phyloP scores from a whole-genome alignment of 1,139 yeast species.

The Candida sanyaensis region DNA sequence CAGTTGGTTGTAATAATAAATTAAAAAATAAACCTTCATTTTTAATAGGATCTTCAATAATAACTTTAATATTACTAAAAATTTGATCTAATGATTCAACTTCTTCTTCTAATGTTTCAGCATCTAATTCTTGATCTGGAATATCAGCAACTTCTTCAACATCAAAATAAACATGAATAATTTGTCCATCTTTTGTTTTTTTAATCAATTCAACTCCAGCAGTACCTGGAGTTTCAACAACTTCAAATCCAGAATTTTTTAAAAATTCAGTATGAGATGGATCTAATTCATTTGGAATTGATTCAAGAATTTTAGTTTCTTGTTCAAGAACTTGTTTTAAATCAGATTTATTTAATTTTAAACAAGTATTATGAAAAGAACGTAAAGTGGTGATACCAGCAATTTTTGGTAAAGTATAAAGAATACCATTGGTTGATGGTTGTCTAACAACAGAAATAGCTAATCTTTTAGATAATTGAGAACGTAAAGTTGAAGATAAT shows the following conservation, averaged over 20 bases:
- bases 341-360: slow-evolving; percentile 7
- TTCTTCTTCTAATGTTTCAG: slow-evolving; percentile 38
- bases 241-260: slow-evolving; percentile 53
- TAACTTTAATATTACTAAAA: slow-evolving; percentile 75
- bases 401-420: slow-evolving; percentile 8
- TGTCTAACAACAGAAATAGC: slow-evolving; percentile 3
- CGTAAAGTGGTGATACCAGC: slow-evolving; percentile 5
- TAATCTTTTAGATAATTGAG: slow-evolving; percentile 14
- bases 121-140: slow-evolving; percentile 49
- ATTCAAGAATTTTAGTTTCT: slow-evolving; percentile 36
- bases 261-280: slow-evolving; percentile 44
- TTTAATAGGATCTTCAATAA: slow-evolving; percentile 64
- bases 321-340: slow-evolving; percentile 39
- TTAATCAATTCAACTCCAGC: slow-evolving; percentile 74
- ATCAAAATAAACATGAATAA: slow-evolving; percentile 77
- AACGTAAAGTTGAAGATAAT: slow-evolving; percentile 12
- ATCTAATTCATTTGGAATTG: slow-evolving; percentile 41
- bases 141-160: slow-evolving; percentile 76
- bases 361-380: slow-evolving; percentile 14
- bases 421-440: slow-evolving; percentile 4
- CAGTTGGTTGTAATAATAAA: slow-evolving; percentile 63
- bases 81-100: slow-evolving; percentile 54
- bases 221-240: slow-evolving; percentile 56
- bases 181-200: slow-evolving; percentile 52
- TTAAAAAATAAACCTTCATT: slow-evolving; percentile 73